Conservation (phyloP, 805 yeast genomes). For the Kuraishia piskuri region DNA sequence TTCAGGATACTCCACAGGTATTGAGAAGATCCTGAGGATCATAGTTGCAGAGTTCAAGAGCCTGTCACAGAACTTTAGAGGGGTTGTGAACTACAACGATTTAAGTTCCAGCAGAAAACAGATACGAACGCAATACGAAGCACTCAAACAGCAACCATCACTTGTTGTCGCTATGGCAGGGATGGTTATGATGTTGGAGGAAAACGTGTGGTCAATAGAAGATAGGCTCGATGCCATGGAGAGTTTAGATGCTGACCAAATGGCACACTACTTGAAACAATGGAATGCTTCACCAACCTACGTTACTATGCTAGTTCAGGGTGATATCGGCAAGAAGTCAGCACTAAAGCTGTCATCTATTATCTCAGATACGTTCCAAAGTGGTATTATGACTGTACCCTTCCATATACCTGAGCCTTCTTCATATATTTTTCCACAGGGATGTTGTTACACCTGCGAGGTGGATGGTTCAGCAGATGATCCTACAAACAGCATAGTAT, state of each 20-base stretch:
- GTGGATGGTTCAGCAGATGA: constrained; percentile 32
- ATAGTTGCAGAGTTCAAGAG: constrained; percentile 25
- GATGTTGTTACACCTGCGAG: constrained; percentile 25
- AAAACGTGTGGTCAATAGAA: constrained; percentile 43
- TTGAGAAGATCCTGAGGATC: constrained; percentile 22
- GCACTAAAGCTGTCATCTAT: neutral
- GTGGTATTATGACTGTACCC: neutral
- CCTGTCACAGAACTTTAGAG: constrained; percentile 9
- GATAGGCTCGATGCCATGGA: constrained; percentile 51
- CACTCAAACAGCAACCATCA: constrained; percentile 33
- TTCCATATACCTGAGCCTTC: constrained; percentile 17
- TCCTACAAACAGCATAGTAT: constrained; percentile 41
- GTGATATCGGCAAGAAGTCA: constrained; percentile 25
- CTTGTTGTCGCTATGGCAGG: constrained; percentile 41
- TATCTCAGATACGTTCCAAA: neutral
- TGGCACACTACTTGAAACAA: constrained; percentile 20
- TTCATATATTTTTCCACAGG: constrained; percentile 28
- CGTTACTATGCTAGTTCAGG: constrained; percentile 40
- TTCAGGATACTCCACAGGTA: constrained; percentile 41
- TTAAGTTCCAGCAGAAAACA: constrained; percentile 39
- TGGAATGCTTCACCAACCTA: constrained; percentile 23
- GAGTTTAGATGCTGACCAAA: constrained; percentile 27
- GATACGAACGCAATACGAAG: constrained; percentile 38
- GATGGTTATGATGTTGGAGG: constrained; percentile 44
- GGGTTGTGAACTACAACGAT: constrained; percentile 18